phyloP scores from a whole-genome alignment of 1,139 yeast genomes.

The Scheffersomyces cryptocercus region DNA sequence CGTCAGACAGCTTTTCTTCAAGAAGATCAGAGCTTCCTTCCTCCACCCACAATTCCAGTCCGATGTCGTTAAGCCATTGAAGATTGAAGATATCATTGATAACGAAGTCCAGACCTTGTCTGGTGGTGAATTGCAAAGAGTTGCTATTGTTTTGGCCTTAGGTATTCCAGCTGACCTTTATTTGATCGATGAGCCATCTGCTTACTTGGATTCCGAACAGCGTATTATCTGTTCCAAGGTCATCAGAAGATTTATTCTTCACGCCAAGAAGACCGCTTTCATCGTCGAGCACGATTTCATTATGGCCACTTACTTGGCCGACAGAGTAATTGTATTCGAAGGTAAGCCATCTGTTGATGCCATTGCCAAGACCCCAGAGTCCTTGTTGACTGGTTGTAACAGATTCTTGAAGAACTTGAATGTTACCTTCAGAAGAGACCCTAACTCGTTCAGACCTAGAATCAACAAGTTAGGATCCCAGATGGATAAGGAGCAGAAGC shows the following conservation, averaged over 20 bases:
- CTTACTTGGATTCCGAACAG: slow-evolving; percentile 97
- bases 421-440: slow-evolving; percentile 99
- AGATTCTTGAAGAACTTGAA: slow-evolving; percentile 93
- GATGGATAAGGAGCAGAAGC: slow-evolving; percentile 97
- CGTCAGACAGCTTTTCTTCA: slow-evolving; percentile 94
- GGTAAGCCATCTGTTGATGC: slow-evolving; percentile 89
- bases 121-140: slow-evolving; percentile 99
- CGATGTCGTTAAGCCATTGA: slow-evolving; percentile 94
- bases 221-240: slow-evolving; percentile 99
- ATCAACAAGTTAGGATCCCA: slow-evolving; percentile 96
- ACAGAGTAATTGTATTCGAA: slow-evolving; percentile 96
- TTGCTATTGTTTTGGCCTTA: slow-evolving; percentile 90
- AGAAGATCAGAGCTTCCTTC: slow-evolving; percentile 92
- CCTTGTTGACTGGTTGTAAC: slow-evolving; percentile 95
- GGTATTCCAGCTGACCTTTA: slow-evolving; percentile 96
- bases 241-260: slow-evolving; percentile 93
- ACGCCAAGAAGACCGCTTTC: slow-evolving; percentile 96
- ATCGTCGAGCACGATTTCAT: slow-evolving; percentile 99
- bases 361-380: slow-evolving; percentile 83
- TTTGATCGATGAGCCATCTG: slow-evolving; percentile 97
- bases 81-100: slow-evolving; percentile 90
- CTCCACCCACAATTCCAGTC: slow-evolving; percentile 97
- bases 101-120: slow-evolving; percentile 97
- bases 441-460: slow-evolving; percentile 96
- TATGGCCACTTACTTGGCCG: slow-evolving; percentile 99